Evolutionary conservation across 129 eudicot species (phyloP).

Genomic region (Tagetes patula): DNA sequence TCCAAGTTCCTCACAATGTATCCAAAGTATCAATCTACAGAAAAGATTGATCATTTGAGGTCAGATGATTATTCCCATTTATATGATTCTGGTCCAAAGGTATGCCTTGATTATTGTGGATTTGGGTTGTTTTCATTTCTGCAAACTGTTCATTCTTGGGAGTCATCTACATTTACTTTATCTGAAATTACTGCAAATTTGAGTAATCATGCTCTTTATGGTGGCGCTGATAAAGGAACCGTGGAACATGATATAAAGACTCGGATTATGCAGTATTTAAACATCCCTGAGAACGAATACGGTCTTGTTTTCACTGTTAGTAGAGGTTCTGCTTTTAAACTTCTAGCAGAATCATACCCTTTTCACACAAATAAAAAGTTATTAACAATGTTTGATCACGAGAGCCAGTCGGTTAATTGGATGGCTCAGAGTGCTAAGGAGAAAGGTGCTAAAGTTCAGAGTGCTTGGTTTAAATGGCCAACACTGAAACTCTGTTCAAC

Average conservation of each 20-base stretch:
- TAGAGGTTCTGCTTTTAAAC: slow-evolving; percentile 92
- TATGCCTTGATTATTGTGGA: slow-evolving; percentile 97
- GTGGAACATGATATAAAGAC: slow-evolving; percentile 87
- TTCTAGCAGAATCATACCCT: slow-evolving; percentile 95
- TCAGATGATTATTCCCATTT: slow-evolving; percentile 81
- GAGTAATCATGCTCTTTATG: slow-evolving; percentile 95
- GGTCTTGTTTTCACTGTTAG: slow-evolving; percentile 94
- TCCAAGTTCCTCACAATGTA: slow-evolving; percentile 93
- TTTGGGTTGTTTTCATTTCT: slow-evolving; percentile 94
- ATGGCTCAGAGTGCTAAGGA: slow-evolving; percentile 94
- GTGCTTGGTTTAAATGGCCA: slow-evolving; percentile 99
- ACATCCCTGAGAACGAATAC: slow-evolving; percentile 94
- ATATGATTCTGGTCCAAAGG: slow-evolving; percentile 63
- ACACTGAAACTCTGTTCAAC: slow-evolving; percentile 94
- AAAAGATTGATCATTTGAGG: slow-evolving; percentile 88
- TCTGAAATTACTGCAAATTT: slow-evolving; percentile 97
- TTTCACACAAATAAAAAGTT: slow-evolving; percentile 92
- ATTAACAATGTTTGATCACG: slow-evolving; percentile 97
- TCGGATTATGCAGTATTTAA: slow-evolving; percentile 90
- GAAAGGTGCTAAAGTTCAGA: slow-evolving; percentile 87
- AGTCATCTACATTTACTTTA: slow-evolving; percentile 84
- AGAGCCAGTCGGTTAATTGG: slow-evolving; percentile 97
- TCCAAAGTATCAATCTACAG: slow-evolving; percentile 88
- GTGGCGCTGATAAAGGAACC: slow-evolving; percentile 93
- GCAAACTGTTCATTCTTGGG: slow-evolving; percentile 91